Percentiles rank a stretch among this genome's conserved stretches.
Conservation (phyloP, 345 rosid species). For the Eucalyptus erythrocorys region DNA sequence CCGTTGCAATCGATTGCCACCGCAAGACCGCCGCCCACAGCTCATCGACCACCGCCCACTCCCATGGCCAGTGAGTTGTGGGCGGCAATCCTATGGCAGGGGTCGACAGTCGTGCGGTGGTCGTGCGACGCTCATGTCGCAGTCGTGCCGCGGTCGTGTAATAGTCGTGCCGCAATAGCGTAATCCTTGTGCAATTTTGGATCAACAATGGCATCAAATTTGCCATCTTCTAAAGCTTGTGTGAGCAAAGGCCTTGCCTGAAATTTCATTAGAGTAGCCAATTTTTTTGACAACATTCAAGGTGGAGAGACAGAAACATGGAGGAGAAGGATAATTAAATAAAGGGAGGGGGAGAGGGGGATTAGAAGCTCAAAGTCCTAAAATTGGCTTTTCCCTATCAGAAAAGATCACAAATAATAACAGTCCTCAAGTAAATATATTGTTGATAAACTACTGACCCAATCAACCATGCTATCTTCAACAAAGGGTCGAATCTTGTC, state of each 20-base stretch:
- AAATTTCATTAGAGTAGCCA: background rate
- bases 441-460: conserved; percentile 34
- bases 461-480: conserved; percentile 81
- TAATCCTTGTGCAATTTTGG: conserved; percentile 36
- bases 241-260: conserved; percentile 77
- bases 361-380: background rate
- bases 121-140: no score
- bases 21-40: no score
- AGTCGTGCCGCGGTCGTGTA: no score
- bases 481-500: conserved; percentile 31
- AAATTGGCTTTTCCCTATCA: background rate
- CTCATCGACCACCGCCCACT: no score
- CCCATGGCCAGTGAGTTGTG: no score
- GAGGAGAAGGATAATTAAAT: background rate
- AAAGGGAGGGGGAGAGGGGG: background rate
- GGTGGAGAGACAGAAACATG: background rate
- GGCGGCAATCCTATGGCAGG: no score
- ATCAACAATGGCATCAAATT: conserved; percentile 45
- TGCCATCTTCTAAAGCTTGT: conserved; percentile 35
- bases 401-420: background rate
- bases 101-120: no score
- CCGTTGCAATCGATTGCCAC: no score
- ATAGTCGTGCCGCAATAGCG: no score
- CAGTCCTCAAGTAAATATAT: background rate
- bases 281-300: background rate